phyloP scores from a whole-genome alignment of 495 filamentous ascomycete genomes.

The Neurospora sublineolata region DNA sequence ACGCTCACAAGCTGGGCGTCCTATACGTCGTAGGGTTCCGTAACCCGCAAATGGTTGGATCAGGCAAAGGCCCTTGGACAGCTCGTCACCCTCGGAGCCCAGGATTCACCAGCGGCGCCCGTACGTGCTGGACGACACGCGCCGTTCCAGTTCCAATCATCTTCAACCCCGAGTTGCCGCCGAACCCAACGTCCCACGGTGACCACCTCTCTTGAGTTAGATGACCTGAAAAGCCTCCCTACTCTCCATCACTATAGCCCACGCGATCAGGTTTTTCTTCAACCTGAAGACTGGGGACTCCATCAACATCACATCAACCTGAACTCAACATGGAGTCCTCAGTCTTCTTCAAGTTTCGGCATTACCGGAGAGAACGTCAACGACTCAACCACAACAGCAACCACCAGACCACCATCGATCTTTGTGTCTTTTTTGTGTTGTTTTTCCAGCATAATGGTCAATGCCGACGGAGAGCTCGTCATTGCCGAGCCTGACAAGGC shows the following conservation, averaged over 20 bases:
- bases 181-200: background rate
- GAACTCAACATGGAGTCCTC: slow-evolving; percentile 75
- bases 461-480: slow-evolving; percentile 93
- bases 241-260: too few species aligned
- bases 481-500: slow-evolving; percentile 87
- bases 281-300: background rate
- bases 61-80: background rate
- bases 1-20: background rate
- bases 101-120: background rate
- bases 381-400: too few species aligned
- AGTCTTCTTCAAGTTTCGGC: slow-evolving; percentile 74
- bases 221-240: too few species aligned
- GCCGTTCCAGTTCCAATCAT: background rate
- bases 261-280: background rate
- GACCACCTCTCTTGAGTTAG: background rate
- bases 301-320: background rate
- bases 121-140: background rate
- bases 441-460: slow-evolving; percentile 74
- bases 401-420: background rate
- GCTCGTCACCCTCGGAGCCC: background rate
- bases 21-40: background rate
- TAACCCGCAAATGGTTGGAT: background rate
- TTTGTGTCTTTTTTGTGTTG: background rate
- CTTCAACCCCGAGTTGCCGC: background rate
- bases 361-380: too few species aligned